A percentile compares a stretch with the other conserved stretches of the same genome.
Evolutionary conservation across 2,329 filamentous ascomycete species (phyloP).

Genomic region (Ramularia endophylla): DNA sequence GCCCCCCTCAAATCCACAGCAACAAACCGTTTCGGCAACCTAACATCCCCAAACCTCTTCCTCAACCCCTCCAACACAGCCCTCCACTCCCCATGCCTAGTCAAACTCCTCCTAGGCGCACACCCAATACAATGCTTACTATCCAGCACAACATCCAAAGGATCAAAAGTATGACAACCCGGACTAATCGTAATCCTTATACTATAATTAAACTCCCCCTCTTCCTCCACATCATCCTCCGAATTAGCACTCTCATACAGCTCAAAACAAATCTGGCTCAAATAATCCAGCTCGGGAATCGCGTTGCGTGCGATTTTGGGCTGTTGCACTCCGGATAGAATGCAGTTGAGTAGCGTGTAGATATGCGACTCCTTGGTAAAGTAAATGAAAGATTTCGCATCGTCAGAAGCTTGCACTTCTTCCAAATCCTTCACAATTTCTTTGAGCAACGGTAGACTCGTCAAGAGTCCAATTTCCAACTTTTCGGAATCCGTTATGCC

Average conservation of each 20-base stretch:
- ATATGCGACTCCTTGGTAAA: conserved; percentile 99
- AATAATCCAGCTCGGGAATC: conserved; percentile 94
- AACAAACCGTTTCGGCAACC: conserved; percentile 46
- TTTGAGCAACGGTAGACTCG: conserved; percentile 85
- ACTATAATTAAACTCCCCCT: conserved; percentile 68
- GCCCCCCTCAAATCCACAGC: conserved; percentile 46
- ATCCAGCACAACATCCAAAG: conserved; percentile 91
- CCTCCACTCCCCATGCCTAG: conserved; percentile 90
- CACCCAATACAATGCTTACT: conserved; percentile 95
- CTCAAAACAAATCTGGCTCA: conserved; percentile 97
- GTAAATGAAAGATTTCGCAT: conserved; percentile 95
- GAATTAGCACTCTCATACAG: conserved; percentile 87
- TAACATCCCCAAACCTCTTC: conserved; percentile 81
- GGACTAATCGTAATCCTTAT: conserved; percentile 95
- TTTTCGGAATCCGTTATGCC: conserved; percentile 95
- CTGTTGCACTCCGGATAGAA: conserved; percentile 89
- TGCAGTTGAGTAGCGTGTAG: conserved; percentile 96
- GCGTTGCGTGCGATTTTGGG: conserved; percentile 94
- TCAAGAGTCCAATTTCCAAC: conserved; percentile 94
- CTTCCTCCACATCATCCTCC: conserved; percentile 52
- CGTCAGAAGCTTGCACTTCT: conserved; percentile 90
- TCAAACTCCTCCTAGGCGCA: conserved; percentile 82
- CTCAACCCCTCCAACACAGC: conserved; percentile 93
- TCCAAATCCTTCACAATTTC: conserved; percentile 97
- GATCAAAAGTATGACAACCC: conserved; percentile 93